Percentiles rank a stretch among this genome's conserved stretches.
phyloP scores from a whole-genome alignment of 257 asterid species.

The Penstemon newberryi region DNA sequence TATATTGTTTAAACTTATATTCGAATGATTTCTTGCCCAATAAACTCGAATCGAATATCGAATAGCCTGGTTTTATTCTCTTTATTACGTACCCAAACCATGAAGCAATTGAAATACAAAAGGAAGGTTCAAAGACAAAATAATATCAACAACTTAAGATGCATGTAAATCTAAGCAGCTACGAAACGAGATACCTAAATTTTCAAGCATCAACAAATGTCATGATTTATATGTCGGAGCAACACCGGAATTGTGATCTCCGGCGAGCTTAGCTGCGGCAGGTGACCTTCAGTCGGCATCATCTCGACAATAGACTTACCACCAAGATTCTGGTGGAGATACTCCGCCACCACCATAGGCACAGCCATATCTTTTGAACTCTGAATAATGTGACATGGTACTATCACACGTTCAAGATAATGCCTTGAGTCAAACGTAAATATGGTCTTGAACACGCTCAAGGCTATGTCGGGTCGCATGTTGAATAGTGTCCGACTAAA shows the following conservation, averaged over 20 bases:
- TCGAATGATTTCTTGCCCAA: too few relatives aligned
- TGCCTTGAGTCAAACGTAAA: slow-evolving; percentile 59
- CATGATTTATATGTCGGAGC: slow-evolving; percentile 50
- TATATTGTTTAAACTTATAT: too few relatives aligned
- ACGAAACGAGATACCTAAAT: too few relatives aligned
- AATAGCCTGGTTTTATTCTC: too few relatives aligned
- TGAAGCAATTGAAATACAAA: too few relatives aligned
- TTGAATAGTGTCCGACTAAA: slow-evolving; percentile 84
- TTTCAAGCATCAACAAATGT: slow-evolving; percentile 14
- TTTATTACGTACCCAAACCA: too few relatives aligned
- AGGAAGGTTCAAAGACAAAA: too few relatives aligned
- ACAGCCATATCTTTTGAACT: slow-evolving; percentile 84
- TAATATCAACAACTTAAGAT: too few relatives aligned
- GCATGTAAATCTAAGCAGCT: too few relatives aligned
- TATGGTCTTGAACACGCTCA: slow-evolving; percentile 59
- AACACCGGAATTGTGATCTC: slow-evolving; percentile 66
- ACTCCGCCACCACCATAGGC: slow-evolving; percentile 75
- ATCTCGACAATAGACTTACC: slow-evolving; percentile 74
- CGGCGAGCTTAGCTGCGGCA: slow-evolving; percentile 85
- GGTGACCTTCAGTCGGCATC: slow-evolving; percentile 78
- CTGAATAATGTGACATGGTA: slow-evolving; percentile 82
- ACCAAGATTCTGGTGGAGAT: slow-evolving; percentile 65
- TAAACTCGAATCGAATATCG: too few relatives aligned
- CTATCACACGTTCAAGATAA: slow-evolving; percentile 43
- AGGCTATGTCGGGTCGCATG: slow-evolving; percentile 87